A percentile compares a stretch with the other conserved stretches of the same genome.
Evolutionary conservation across 305 asterid species (phyloP).

Genomic region (Fraxinus ornus): DNA sequence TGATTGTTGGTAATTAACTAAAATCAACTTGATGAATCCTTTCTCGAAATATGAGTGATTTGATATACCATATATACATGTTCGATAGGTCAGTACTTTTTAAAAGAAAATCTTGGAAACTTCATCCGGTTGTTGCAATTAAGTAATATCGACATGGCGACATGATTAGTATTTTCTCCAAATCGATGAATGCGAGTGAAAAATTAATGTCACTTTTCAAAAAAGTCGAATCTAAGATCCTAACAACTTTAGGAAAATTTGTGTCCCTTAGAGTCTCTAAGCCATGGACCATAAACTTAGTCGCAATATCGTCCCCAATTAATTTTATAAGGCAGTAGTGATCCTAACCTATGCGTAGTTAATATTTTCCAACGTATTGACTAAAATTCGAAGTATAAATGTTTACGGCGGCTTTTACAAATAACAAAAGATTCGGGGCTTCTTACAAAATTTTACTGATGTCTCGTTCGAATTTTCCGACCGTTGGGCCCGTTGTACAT

Average conservation of each 20-base stretch:
- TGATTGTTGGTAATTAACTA: neutral
- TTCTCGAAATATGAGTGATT: no score
- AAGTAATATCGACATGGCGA: no score
- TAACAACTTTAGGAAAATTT: no score
- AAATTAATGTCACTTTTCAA: neutral
- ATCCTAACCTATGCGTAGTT: neutral
- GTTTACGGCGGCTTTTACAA: constrained; percentile 23
- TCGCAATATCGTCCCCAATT: neutral
- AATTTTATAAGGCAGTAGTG: neutral
- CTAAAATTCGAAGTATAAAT: neutral
- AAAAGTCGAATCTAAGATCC: neutral
- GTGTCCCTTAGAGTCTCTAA: neutral
- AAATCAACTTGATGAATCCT: no score
- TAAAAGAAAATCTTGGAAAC: no score
- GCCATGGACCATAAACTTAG: neutral
- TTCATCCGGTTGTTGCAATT: no score
- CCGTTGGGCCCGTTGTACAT: constrained; percentile 58
- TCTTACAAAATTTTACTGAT: constrained; percentile 17
- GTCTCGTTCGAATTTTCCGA: constrained; percentile 61
- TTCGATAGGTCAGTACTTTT: neutral
- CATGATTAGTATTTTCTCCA: no score
- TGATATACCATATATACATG: neutral
- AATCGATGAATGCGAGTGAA: no score
- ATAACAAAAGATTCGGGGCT: constrained; percentile 30
- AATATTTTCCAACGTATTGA: neutral